Conservation (phyloP, 257 asterid genomes). For the Capsicum chinense region DNA sequence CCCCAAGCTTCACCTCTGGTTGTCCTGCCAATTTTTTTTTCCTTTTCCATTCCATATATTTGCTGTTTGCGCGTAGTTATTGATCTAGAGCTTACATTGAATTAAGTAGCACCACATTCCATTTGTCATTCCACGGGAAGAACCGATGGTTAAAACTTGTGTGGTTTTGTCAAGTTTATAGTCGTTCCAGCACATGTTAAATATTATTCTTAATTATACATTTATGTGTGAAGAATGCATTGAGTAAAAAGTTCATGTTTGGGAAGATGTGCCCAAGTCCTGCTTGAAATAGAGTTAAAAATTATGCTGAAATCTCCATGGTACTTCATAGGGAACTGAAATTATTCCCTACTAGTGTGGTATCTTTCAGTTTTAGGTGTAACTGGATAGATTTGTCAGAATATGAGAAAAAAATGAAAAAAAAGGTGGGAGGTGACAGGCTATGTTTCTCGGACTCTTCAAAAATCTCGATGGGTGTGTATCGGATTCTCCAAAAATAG, state of each 20-base stretch:
- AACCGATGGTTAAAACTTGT: background rate
- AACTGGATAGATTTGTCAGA: background rate
- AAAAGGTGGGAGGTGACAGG: too few relatives aligned
- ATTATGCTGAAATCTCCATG: conserved; percentile 10
- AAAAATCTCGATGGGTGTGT: too few relatives aligned
- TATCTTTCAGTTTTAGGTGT: background rate
- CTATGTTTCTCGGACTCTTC: too few relatives aligned
- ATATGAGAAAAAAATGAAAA: background rate
- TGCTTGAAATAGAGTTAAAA: background rate
- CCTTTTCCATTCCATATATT: background rate
- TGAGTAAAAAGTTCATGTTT: background rate
- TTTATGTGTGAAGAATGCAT: background rate
- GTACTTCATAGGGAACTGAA: background rate
- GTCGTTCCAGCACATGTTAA: background rate
- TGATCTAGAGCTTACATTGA: conserved; percentile 2
- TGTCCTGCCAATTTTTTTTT: background rate
- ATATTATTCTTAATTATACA: background rate
- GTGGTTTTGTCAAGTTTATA: conserved; percentile 14
- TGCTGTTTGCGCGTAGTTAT: background rate
- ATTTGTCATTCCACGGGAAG: background rate
- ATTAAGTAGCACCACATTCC: conserved; percentile 2
- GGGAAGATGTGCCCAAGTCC: background rate
- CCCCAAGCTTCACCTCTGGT: too few relatives aligned
- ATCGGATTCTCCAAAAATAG: too few relatives aligned
- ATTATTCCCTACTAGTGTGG: background rate